These are phyloP conservation scores for Fusarium sp. DNA, from an alignment of 2,329 filamentous ascomycete genomes.

Conservation along the genomic window DNA sequence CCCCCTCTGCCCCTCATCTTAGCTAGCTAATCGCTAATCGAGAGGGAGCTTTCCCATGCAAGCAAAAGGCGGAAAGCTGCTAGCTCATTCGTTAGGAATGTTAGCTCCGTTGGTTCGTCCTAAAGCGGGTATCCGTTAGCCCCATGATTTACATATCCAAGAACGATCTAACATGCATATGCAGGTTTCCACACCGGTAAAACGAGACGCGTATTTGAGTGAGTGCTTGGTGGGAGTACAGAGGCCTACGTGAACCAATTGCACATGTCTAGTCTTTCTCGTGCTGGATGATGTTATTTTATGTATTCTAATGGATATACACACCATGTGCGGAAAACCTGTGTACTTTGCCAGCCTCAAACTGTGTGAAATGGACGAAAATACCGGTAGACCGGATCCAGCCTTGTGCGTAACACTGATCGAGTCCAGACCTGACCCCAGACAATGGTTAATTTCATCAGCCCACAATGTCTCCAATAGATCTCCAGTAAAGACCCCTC, in stretches of 20 bases:
- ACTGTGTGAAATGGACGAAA: conserved; percentile 2
- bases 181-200: conserved; percentile 31
- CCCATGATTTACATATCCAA: neutral
- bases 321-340: conserved; percentile 3
- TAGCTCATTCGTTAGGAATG: conserved; percentile 15
- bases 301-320: neutral
- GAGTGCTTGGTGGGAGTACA: neutral
- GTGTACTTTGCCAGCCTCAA: neutral
- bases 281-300: neutral
- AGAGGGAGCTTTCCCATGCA: neutral
- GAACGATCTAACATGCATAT: conserved; percentile 9
- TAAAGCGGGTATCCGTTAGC: conserved; percentile 1
- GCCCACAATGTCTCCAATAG: neutral
- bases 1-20: conserved; percentile 2
- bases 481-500: neutral
- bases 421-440: neutral
- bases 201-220: neutral
- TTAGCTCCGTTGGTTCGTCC: conserved; percentile 21
- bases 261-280: neutral
- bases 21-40: neutral
- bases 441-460: neutral
- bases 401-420: neutral
- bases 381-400: conserved; percentile 1
- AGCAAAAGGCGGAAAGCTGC: neutral
- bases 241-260: conserved; percentile 5